A percentile compares a stretch with the other conserved stretches of the same genome.
These are phyloP conservation scores for Naganishia antarctica DNA, from an alignment of 768 basidiomycete species.

Conservation along the genomic window DNA sequence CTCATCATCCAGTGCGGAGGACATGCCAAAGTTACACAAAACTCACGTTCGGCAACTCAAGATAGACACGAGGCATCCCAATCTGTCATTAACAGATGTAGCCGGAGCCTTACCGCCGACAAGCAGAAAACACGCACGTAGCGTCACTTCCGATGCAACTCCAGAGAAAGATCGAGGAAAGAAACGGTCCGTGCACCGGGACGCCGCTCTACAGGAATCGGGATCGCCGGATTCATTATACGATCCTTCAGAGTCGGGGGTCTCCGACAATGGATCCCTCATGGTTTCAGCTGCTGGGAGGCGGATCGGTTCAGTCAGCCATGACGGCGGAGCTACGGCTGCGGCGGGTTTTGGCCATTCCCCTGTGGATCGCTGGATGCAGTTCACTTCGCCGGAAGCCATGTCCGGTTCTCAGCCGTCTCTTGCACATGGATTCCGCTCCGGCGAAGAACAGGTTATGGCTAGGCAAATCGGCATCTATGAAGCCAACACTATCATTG, in stretches of 20 bases:
- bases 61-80: constrained; percentile 21
- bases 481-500: constrained; percentile 5
- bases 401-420: background rate
- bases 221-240: background rate
- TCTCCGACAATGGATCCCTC: constrained; percentile 10
- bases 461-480: background rate
- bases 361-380: constrained; percentile 18
- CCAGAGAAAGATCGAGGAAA: constrained; percentile 13
- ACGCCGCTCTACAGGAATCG: background rate
- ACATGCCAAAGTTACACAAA: constrained; percentile 29
- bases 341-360: background rate
- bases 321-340: background rate
- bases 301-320: background rate
- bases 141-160: constrained; percentile 3
- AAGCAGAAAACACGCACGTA: background rate
- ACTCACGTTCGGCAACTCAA: constrained; percentile 18
- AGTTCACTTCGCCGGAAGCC: constrained; percentile 13
- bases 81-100: constrained; percentile 21
- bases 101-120: constrained; percentile 24
- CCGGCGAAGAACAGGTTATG: background rate
- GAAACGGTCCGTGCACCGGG: constrained; percentile 6
- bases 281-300: no score
- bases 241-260: constrained; percentile 20
- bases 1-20: constrained; percentile 16
- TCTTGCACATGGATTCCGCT: background rate